Evolutionary conservation across 2,329 filamentous ascomycete genomes (phyloP), one percentile per base, ranked within the genome.

Genomic region (Alternaria triticina): DNA sequence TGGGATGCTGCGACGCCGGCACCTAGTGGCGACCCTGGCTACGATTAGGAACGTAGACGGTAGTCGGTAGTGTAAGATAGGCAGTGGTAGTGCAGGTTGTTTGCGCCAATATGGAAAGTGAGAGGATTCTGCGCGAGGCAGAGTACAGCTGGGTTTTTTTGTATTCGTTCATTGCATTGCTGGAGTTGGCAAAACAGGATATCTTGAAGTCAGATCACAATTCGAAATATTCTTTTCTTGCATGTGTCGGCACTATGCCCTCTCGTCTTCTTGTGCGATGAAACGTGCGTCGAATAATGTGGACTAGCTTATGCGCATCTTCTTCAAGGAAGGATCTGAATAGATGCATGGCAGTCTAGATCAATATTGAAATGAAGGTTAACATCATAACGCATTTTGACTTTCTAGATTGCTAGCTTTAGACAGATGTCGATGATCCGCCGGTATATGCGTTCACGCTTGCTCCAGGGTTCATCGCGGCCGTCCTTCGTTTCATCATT

Each of bases 1-100:
- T 85, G 83, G 61, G 89, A 87, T 2, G 89, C 89, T 5, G 83
- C 82, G 6, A 74, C 72, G 17, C 72, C 72, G 25, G 72, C 70
- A 45, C 69, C 72, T n/a, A 72, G 70, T 36, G 72, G 70, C 17
- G 72, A 74, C 43, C 72, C 69, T 9, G 67, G 70, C 2, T 74
- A 74, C 54, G 69, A 73, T 55, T 74, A 70, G 68, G 30, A 45
- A 47, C 15, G 7, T 27, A 15, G 23, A n/a, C 20, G 33, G 9
- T 15, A 15, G 23, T 23, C 20, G 12, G 9, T 11, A 22, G 28
- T 63, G 59, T 65, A 61, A 51, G 50, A 65, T 60, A 6, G 36
- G 25, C 13, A 28, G 40, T 44, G 33, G 59, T 11, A 23, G 20
- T 20, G 44, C 43, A 27, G 20, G 44, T 33, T 20, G 33, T 43